Conservation (phyloP, 2,329 filamentous ascomycete species). For the Ilyonectria destructans region DNA sequence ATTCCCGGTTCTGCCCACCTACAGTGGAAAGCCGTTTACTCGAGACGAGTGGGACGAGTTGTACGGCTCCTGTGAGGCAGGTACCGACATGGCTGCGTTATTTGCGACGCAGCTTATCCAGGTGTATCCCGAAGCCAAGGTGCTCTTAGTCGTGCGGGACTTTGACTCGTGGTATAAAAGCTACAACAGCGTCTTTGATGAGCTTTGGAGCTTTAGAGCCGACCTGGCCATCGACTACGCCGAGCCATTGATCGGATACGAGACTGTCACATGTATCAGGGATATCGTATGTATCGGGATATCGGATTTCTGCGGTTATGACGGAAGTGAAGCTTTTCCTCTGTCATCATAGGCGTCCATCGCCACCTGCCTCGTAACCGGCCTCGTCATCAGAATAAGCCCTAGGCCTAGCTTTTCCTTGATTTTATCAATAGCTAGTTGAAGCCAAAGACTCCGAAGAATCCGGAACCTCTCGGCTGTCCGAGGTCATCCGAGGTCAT, state of each 20-base stretch:
- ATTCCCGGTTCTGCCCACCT: constrained; percentile 47
- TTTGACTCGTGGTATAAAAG: constrained; percentile 54
- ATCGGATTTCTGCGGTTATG: too few species aligned
- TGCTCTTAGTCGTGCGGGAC: constrained; percentile 52
- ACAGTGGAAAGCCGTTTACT: constrained; percentile 48
- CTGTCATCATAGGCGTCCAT: too few species aligned
- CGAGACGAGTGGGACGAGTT: constrained; percentile 54
- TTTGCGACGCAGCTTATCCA: constrained; percentile 51
- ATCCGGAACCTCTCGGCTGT: too few species aligned
- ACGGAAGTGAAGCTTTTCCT: too few species aligned
- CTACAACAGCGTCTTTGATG: constrained; percentile 45
- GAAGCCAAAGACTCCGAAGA: too few species aligned
- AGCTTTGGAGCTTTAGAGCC: constrained; percentile 41
- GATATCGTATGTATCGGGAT: too few species aligned
- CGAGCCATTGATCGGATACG: constrained; percentile 53
- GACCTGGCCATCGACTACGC: constrained; percentile 39
- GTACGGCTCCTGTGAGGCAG: constrained; percentile 50
- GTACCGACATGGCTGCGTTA: constrained; percentile 50
- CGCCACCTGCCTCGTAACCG: too few species aligned
- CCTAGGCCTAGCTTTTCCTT: too few species aligned
- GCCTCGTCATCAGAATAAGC: too few species aligned
- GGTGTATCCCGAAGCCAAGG: constrained; percentile 54
- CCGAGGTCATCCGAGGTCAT: too few species aligned
- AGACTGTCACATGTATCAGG: too few species aligned
- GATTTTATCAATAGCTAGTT: too few species aligned